Percentiles rank a stretch among this genome's conserved stretches.
phyloP scores from a whole-genome alignment of 176 grass and related monocot species.

The Hordeum marinum region DNA sequence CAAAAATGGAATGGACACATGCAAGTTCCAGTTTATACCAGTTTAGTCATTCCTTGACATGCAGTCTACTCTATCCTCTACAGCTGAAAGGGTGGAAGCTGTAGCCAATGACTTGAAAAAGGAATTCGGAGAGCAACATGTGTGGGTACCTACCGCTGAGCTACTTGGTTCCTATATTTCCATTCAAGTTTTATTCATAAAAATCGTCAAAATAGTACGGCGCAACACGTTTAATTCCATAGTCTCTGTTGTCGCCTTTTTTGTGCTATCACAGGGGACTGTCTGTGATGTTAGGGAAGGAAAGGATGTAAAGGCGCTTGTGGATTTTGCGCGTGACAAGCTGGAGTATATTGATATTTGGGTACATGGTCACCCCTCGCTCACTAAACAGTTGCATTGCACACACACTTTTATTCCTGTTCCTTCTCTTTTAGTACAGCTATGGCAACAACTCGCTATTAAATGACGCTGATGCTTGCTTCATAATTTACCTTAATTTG shows the following conservation, averaged over 20 bases:
- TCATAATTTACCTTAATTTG: neutral
- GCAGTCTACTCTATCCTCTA: constrained; percentile 45
- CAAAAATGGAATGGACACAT: neutral
- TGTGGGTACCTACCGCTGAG: constrained; percentile 81
- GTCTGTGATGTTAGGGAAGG: constrained; percentile 91
- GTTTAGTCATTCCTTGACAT: constrained; percentile 48
- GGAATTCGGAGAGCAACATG: constrained; percentile 86
- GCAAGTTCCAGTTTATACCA: constrained; percentile 30
- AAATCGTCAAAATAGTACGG: constrained; percentile 8
- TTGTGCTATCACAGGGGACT: constrained; percentile 59
- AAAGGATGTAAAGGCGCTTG: constrained; percentile 86
- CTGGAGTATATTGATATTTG: constrained; percentile 91
- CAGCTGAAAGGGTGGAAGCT: constrained; percentile 80
- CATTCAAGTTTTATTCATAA: neutral
- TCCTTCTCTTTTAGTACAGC: neutral
- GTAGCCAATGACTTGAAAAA: constrained; percentile 55
- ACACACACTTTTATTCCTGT: neutral
- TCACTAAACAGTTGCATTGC: neutral
- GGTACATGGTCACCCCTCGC: constrained; percentile 32
- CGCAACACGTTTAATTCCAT: neutral
- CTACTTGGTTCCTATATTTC: constrained; percentile 26
- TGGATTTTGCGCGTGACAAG: constrained; percentile 61
- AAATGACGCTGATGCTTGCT: constrained; percentile 10
- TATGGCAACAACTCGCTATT: neutral
- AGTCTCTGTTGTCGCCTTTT: neutral